Evolutionary conservation across 148 eudicot genomes (phyloP).

Genomic region (Fagopyrum esculentum): DNA sequence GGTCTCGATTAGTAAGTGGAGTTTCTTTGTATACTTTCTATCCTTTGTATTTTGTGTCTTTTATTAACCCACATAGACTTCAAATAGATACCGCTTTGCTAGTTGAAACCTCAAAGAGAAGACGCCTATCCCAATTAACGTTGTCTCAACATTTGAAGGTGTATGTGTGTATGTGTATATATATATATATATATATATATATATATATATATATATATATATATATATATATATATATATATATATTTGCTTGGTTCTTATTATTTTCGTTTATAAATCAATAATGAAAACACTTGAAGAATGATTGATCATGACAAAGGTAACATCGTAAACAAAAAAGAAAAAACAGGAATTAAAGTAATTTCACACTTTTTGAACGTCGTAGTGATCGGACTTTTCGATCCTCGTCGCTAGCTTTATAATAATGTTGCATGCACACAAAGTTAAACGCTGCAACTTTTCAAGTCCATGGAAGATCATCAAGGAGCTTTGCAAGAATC

Average conservation of each 20-base stretch:
- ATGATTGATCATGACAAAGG: not conserved
- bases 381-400: not conserved
- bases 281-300: not conserved
- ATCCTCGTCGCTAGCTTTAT: not conserved
- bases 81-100: not conserved
- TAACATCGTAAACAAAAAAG: not conserved
- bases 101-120: not conserved
- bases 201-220: no score
- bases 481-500: conserved; percentile 21
- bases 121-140: not conserved
- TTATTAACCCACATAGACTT: not conserved
- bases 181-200: no score
- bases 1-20: not conserved
- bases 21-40: not conserved
- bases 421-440: not conserved
- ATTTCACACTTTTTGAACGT: not conserved
- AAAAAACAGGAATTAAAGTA: not conserved
- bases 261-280: no score
- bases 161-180: not conserved
- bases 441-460: not conserved
- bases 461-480: conserved; percentile 1
- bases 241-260: not conserved
- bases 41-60: not conserved
- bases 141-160: not conserved
- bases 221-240: no score